phyloP scores from a whole-genome alignment of 2,329 filamentous ascomycete genomes.

The Fusarium tanahbumbuense region DNA sequence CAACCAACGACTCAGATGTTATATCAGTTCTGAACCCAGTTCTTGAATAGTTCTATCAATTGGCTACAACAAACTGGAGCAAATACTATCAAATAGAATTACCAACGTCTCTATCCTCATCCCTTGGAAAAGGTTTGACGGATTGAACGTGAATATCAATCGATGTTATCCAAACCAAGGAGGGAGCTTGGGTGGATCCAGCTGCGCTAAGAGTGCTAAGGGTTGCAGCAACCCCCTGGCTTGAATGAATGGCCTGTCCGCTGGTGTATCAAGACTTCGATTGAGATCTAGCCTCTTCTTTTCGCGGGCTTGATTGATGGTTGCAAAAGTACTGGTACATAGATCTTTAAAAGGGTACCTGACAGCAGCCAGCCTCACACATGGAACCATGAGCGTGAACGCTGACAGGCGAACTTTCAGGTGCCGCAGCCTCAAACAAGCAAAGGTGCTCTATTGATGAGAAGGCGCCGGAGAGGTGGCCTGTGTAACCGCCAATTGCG shows the following conservation, averaged over 20 bases:
- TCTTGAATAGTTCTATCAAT: too few species aligned
- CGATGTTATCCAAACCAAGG: conserved; percentile 26
- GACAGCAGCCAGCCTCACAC: conserved; percentile 26
- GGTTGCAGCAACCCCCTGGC: conserved; percentile 33
- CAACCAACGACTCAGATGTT: neutral
- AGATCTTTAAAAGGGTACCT: conserved; percentile 7
- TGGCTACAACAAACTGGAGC: neutral
- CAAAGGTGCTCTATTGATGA: conserved; percentile 19
- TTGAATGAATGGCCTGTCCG: conserved; percentile 31
- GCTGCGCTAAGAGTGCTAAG: conserved; percentile 27
- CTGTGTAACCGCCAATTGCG: conserved; percentile 19
- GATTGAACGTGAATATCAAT: conserved; percentile 14
- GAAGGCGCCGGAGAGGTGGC: conserved; percentile 6
- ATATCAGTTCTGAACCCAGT: neutral
- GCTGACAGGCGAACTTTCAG: conserved; percentile 25
- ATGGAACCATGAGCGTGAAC: conserved; percentile 12
- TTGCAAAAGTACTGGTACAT: conserved; percentile 39
- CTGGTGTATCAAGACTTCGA: conserved; percentile 39
- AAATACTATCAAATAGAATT: neutral
- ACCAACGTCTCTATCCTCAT: neutral
- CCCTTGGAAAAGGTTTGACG: neutral
- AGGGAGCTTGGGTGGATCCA: conserved; percentile 46
- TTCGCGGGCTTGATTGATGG: neutral
- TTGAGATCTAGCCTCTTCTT: conserved; percentile 20
- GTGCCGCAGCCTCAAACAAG: conserved; percentile 31